Conservation (phyloP, 352 stramenopile species). For the Phytophthora melonis region DNA sequence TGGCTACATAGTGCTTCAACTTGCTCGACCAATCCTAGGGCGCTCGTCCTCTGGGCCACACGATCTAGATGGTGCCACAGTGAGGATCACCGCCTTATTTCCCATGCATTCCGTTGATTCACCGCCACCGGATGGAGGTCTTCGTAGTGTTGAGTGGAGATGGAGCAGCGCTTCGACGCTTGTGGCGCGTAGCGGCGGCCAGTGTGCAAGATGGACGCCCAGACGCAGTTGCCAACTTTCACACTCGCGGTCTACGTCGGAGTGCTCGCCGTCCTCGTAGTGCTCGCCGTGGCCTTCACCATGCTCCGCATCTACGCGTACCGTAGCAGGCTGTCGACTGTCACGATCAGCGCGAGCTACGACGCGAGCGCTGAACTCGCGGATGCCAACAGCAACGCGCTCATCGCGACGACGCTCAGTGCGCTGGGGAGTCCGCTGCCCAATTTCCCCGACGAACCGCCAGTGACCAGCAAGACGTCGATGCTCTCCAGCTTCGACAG, state of each 20-base stretch:
- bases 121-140: neutral
- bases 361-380: constrained; percentile 15
- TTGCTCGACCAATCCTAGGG: constrained; percentile 22
- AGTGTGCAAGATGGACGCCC: constrained; percentile 34
- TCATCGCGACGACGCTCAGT: constrained; percentile 40
- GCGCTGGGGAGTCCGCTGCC: constrained; percentile 27
- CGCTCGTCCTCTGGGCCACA: too few relatives aligned
- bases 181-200: constrained; percentile 2
- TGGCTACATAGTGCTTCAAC: constrained; percentile 23
- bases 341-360: constrained; percentile 17
- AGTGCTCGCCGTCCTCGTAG: constrained; percentile 23
- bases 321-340: constrained; percentile 29
- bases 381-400: constrained; percentile 10
- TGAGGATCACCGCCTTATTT: too few relatives aligned
- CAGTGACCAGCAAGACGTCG: constrained; percentile 19
- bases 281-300: constrained; percentile 20
- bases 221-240: constrained; percentile 36
- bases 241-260: constrained; percentile 35
- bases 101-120: too few relatives aligned
- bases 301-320: constrained; percentile 35
- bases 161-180: neutral
- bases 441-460: constrained; percentile 11
- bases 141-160: neutral
- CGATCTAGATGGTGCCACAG: too few relatives aligned
- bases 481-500: constrained; percentile 13